These are phyloP conservation scores for Trichoderma breve DNA, from an alignment of 2,329 filamentous ascomycete species.

Conservation along the genomic window DNA sequence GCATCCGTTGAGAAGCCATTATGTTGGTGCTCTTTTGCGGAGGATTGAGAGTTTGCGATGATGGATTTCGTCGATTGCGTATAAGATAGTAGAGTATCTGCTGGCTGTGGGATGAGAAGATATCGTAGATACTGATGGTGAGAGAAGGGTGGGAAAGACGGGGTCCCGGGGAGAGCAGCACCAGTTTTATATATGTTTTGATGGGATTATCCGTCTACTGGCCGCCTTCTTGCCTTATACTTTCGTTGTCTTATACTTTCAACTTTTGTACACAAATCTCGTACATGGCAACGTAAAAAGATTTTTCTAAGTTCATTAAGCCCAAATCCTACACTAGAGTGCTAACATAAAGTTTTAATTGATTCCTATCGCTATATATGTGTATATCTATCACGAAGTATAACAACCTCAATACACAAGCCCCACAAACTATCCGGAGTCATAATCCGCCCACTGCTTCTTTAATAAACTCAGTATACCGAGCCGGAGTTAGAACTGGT, in stretches of 20 bases:
- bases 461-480: background rate
- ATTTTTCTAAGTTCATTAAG: background rate
- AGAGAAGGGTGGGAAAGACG: background rate
- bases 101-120: background rate
- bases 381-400: background rate
- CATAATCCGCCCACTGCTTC: background rate
- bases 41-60: background rate
- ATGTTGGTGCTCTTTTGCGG: background rate
- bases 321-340: background rate
- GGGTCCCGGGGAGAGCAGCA: background rate
- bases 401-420: background rate
- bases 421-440: background rate
- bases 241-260: background rate
- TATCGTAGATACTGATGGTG: background rate
- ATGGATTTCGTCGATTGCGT: rapidly evolving
- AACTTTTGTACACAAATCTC: background rate
- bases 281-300: background rate
- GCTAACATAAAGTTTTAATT: background rate
- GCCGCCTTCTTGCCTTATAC: background rate
- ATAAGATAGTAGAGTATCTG: background rate
- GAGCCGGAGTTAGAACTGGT: background rate
- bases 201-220: background rate
- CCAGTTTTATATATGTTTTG: background rate
- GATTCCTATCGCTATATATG: background rate
- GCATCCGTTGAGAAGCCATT: background rate